These are phyloP conservation scores for Adansonia madagascariensis DNA, from an alignment of 441 rosid species.

Conservation along the genomic window DNA sequence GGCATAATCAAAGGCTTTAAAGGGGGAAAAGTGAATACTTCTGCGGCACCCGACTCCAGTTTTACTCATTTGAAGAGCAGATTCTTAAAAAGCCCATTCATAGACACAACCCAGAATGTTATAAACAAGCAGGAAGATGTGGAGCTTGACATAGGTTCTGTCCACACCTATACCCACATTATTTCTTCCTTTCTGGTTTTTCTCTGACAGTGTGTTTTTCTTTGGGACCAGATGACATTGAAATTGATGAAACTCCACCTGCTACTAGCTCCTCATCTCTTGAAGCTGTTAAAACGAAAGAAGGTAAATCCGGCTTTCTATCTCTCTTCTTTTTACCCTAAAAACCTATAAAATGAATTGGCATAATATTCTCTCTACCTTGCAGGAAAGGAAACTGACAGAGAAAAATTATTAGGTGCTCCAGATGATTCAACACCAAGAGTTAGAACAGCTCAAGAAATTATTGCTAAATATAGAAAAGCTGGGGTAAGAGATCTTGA, in stretches of 20 bases:
- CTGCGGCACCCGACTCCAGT: conserved; percentile 35
- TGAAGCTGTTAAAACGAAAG: conserved; percentile 36
- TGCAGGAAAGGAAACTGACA: conserved; percentile 52
- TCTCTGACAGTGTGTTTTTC: conserved; percentile 21
- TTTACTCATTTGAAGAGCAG: conserved; percentile 46
- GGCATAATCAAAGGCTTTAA: conserved; percentile 58
- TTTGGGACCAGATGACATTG: conserved; percentile 55
- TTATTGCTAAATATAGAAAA: conserved; percentile 60
- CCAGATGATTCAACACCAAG: conserved; percentile 53
- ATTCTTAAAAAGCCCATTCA: conserved; percentile 46
- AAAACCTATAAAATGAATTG: conserved; percentile 11
- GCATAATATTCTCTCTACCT: conserved; percentile 15
- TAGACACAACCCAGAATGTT: conserved; percentile 34
- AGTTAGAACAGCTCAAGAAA: conserved; percentile 61
- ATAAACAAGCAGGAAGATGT: conserved; percentile 36
- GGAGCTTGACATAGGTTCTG: conserved; percentile 66
- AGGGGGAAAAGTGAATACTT: conserved; percentile 41
- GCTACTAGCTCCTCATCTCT: conserved; percentile 37
- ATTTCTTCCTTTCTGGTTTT: conserved; percentile 10
- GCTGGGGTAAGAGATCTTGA: conserved; percentile 43
- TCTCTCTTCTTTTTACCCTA: background rate
- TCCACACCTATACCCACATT: conserved; percentile 15
- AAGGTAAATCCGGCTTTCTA: conserved; percentile 38
- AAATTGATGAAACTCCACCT: conserved; percentile 53
- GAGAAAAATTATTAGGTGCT: conserved; percentile 57